Percentiles rank a stretch among this genome's conserved stretches.
These are phyloP conservation scores for Chalciporus piperatoides DNA, from an alignment of 1,284 basidiomycete species.

Conservation along the genomic window DNA sequence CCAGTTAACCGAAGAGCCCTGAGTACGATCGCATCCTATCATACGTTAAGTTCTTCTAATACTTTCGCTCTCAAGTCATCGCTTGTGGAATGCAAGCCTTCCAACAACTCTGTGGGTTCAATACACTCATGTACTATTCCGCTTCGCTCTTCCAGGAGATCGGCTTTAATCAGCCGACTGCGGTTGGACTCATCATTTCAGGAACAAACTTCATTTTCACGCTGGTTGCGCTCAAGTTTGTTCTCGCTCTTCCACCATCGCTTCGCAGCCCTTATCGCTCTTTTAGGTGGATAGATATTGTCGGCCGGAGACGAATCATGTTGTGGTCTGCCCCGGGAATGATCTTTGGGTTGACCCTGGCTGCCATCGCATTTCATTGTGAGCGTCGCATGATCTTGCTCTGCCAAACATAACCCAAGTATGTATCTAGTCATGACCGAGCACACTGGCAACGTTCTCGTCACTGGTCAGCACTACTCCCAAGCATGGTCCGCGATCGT, in stretches of 20 bases:
- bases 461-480: constrained; percentile 63
- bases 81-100: constrained; percentile 79
- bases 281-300: constrained; percentile 64
- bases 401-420: too few relatives aligned
- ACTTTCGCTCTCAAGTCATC: constrained; percentile 44
- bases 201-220: constrained; percentile 83
- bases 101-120: constrained; percentile 80
- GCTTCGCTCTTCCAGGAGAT: constrained; percentile 78
- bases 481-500: constrained; percentile 65
- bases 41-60: too few relatives aligned
- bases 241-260: neutral
- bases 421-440: constrained; percentile 55
- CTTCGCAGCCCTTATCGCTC: neutral
- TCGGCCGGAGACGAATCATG: constrained; percentile 77
- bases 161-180: constrained; percentile 78
- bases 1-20: constrained; percentile 67
- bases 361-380: constrained; percentile 77
- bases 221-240: constrained; percentile 64
- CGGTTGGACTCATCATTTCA: constrained; percentile 74
- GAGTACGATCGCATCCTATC: constrained; percentile 40
- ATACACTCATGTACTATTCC: constrained; percentile 73
- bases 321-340: constrained; percentile 75
- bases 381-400: constrained; percentile 24
- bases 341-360: constrained; percentile 67
- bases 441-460: constrained; percentile 62